A percentile compares a stretch with the other conserved stretches of the same genome.
phyloP scores from a whole-genome alignment of 2,329 filamentous ascomycete genomes.

The Penicillium sp. region DNA sequence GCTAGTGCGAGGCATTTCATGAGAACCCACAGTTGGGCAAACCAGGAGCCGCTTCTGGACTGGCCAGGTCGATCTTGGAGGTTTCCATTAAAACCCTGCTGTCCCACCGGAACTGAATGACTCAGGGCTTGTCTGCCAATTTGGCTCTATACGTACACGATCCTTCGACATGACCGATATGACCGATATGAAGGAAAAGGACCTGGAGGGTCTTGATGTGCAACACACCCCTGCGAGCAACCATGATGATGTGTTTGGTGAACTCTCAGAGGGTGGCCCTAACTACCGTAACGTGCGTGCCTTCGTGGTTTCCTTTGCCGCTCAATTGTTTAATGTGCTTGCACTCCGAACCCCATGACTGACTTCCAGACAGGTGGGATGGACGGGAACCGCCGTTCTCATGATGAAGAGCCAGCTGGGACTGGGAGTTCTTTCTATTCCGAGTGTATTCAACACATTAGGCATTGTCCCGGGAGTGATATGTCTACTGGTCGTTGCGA shows the following conservation, averaged over 20 bases:
- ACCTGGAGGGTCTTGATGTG: background rate
- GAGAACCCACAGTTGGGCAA: background rate
- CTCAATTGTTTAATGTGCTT: background rate
- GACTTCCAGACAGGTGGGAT: background rate
- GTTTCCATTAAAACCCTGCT: background rate
- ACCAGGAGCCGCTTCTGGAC: background rate
- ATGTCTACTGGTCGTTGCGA: constrained; percentile 4
- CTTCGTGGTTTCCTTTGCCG: no score
- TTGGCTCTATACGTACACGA: background rate
- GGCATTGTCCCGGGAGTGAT: constrained; percentile 7
- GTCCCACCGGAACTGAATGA: background rate
- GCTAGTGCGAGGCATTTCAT: background rate
- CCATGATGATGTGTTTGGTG: background rate
- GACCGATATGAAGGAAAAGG: constrained; percentile 4
- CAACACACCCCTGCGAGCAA: background rate
- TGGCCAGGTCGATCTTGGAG: background rate
- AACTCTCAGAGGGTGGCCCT: background rate
- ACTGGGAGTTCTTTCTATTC: constrained; percentile 8
- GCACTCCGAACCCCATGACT: background rate
- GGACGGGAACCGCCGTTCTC: constrained; percentile 5
- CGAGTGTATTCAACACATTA: constrained; percentile 4
- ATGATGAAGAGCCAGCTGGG: constrained; percentile 10
- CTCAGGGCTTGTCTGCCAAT: background rate
- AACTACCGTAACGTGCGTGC: constrained; percentile 8
- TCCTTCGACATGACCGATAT: background rate